Percentiles rank a stretch among this genome's conserved stretches.
Evolutionary conservation across 1,284 basidiomycete genomes (phyloP).

Genomic region (Ustilago xerochloae): DNA sequence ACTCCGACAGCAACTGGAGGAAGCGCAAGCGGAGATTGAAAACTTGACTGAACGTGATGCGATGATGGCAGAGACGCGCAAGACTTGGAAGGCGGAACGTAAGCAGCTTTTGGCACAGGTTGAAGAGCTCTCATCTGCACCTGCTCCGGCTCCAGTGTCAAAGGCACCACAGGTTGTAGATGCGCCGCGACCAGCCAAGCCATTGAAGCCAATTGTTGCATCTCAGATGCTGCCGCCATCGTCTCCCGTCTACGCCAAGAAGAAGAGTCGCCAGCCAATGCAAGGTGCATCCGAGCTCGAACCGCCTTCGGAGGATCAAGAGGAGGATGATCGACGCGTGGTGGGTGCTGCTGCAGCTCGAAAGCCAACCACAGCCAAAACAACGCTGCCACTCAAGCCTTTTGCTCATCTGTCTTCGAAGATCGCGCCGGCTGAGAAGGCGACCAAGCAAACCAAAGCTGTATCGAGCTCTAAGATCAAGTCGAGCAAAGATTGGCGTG

Average conservation of each 20-base stretch:
- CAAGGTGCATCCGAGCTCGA: constrained; percentile 47
- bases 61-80: constrained; percentile 46
- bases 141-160: constrained; percentile 2
- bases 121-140: constrained; percentile 20
- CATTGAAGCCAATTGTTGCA: constrained; percentile 9
- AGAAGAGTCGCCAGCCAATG: constrained; percentile 38
- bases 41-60: constrained; percentile 31
- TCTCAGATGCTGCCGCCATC: constrained; percentile 25
- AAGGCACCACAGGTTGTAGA: not conserved
- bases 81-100: constrained; percentile 40
- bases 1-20: constrained; percentile 19
- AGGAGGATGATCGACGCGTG: constrained; percentile 11
- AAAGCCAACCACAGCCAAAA: constrained; percentile 18
- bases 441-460: constrained; percentile 12
- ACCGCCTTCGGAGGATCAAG: constrained; percentile 32
- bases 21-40: constrained; percentile 34
- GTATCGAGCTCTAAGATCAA: constrained; percentile 8
- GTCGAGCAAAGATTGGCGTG: constrained; percentile 37
- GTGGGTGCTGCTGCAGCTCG: constrained; percentile 3
- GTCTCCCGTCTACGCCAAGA: constrained; percentile 41
- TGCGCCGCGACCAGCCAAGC: constrained; percentile 2
- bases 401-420: constrained; percentile 34
- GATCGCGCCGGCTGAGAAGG: constrained; percentile 9
- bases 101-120: constrained; percentile 34
- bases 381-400: constrained; percentile 29